These are phyloP conservation scores for Onygenales sp. DNA, from an alignment of 2,329 filamentous ascomycete species.

Conservation along the genomic window DNA sequence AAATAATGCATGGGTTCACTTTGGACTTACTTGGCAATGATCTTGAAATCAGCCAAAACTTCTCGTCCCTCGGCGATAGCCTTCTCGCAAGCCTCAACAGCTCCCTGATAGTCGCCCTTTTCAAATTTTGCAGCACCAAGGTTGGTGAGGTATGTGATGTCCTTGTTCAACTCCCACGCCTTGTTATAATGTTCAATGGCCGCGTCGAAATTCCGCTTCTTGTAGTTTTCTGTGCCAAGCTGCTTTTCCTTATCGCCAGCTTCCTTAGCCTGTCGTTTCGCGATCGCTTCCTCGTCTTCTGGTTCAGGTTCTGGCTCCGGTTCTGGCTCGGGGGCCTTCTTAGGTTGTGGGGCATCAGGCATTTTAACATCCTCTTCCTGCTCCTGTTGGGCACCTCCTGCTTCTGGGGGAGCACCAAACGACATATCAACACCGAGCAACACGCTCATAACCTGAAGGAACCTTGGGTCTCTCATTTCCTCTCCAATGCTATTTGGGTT, in stretches of 20 bases:
- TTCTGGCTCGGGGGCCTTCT: constrained; percentile 35
- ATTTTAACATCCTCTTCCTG: constrained; percentile 67
- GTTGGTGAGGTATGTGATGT: constrained; percentile 97
- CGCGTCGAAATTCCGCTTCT: constrained; percentile 94
- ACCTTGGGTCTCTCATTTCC: constrained; percentile 79
- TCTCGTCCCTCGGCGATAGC: constrained; percentile 84
- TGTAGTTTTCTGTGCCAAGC: constrained; percentile 88
- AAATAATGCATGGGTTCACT: background rate
- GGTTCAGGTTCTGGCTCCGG: constrained; percentile 51
- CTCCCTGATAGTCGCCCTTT: constrained; percentile 85
- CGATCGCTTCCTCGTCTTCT: constrained; percentile 71
- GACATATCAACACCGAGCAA: constrained; percentile 89
- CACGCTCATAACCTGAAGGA: constrained; percentile 90
- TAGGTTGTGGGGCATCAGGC: constrained; percentile 54
- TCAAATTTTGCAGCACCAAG: constrained; percentile 89
- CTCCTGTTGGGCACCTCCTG: constrained; percentile 37
- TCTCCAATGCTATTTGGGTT: constrained; percentile 73
- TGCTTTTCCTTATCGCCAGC: constrained; percentile 92
- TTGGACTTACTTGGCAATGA: constrained; percentile 69
- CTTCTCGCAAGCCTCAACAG: constrained; percentile 77
- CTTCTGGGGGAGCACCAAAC: constrained; percentile 48
- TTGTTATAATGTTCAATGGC: constrained; percentile 91
- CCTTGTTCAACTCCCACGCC: constrained; percentile 90
- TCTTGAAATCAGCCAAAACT: constrained; percentile 92
- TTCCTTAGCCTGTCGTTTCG: constrained; percentile 83